phyloP scores from a whole-genome alignment of 768 basidiomycete genomes.

The Tricholoma sp. region DNA sequence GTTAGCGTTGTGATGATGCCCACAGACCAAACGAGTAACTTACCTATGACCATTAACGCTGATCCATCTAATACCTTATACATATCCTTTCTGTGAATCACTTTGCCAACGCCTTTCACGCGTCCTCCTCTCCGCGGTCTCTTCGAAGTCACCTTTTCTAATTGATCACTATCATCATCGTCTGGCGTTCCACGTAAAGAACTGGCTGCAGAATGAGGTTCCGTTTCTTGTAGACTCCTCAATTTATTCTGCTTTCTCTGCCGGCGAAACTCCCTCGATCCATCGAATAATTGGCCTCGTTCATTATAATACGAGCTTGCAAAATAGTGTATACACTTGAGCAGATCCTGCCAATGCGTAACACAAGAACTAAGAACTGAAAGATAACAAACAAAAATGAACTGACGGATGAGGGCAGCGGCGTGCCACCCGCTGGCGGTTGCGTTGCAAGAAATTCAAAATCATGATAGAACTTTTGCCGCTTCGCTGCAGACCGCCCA shows the following conservation, averaged over 20 bases:
- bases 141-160: conserved; percentile 7
- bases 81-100: conserved; percentile 49
- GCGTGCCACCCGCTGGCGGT: conserved; percentile 8
- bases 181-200: conserved; percentile 1
- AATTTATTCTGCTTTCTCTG: conserved; percentile 31
- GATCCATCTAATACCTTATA: conserved; percentile 72
- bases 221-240: conserved; percentile 13
- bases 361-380: conserved; percentile 6
- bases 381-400: conserved; percentile 4
- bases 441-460: conserved; percentile 46
- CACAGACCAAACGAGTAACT: conserved; percentile 10
- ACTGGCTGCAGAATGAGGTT: conserved; percentile 6
- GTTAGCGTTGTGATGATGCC: not conserved
- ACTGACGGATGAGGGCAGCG: conserved; percentile 50
- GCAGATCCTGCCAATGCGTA: conserved; percentile 34
- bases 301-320: conserved; percentile 53
- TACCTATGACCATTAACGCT: conserved; percentile 68
- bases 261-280: conserved; percentile 39
- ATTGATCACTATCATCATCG: conserved; percentile 8
- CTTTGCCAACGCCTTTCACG: conserved; percentile 17
- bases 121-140: conserved; percentile 11
- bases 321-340: conserved; percentile 45
- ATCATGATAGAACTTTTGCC: conserved; percentile 42
- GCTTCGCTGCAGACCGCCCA: conserved; percentile 28
- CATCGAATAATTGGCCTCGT: conserved; percentile 53